Percentiles rank a stretch among this genome's conserved stretches.
Conservation (phyloP, 164 flowering plant genomes). For the Euptelea pleiosperma region DNA sequence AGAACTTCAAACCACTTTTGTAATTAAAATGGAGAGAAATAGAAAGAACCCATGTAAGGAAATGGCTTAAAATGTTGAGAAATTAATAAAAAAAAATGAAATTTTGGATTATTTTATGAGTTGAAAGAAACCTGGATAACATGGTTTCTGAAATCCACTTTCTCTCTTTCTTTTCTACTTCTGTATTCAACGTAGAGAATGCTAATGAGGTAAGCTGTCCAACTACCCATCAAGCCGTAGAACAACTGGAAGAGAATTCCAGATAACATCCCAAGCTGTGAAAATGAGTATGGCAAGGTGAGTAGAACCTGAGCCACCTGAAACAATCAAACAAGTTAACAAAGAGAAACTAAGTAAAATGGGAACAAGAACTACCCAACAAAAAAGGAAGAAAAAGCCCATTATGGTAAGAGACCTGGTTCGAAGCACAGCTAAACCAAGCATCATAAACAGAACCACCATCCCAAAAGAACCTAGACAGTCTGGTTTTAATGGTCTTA, state of each 20-base stretch:
- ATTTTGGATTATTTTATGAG: neutral
- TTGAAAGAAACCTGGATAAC: conserved; percentile 65
- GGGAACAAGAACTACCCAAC: neutral
- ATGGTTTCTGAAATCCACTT: conserved; percentile 83
- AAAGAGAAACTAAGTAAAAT: neutral
- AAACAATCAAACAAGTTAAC: conserved; percentile 12
- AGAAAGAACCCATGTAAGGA: conserved; percentile 13
- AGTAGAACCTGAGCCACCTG: conserved; percentile 96
- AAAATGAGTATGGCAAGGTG: conserved; percentile 88
- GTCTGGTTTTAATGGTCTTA: conserved; percentile 39
- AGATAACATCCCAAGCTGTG: conserved; percentile 89
- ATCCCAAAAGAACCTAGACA: conserved; percentile 85
- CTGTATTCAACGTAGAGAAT: conserved; percentile 79
- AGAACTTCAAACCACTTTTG: conserved; percentile 98
- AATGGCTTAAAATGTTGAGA: neutral
- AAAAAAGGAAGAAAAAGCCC: neutral
- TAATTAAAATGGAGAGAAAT: neutral
- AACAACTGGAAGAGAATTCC: conserved; percentile 79
- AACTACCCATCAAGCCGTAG: conserved; percentile 84
- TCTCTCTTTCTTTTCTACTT: conserved; percentile 81
- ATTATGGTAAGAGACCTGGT: conserved; percentile 54
- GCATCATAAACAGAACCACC: conserved; percentile 99
- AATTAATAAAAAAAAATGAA: neutral
- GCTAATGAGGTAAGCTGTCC: conserved; percentile 91
- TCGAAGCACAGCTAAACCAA: conserved; percentile 98